Base-by-base conservation (phyloP, 2,329 filamentous ascomycete species). In the Scedosporium dehoogii region DNA sequence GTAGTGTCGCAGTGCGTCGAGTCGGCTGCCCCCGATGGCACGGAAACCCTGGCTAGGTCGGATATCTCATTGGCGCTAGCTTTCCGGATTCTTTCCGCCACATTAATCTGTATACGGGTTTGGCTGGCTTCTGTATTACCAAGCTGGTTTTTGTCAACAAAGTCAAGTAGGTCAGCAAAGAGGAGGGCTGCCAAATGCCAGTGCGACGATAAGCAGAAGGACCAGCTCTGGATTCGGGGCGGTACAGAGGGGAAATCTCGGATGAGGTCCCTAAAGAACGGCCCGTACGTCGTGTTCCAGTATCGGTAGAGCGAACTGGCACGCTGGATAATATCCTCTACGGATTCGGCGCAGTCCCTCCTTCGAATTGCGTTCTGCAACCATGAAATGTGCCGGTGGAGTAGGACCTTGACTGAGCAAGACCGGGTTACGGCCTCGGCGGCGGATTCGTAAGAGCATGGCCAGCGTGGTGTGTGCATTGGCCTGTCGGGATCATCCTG, bases 161-260 rank as follows among this genome's bases (percentile, higher is more conserved):
- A 69, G 57, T 81, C 78, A 12, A 86, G 72, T 4, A 80, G 69
- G 62, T 86, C 83, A 41, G 81, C 80, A 4, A 85, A 71, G 27
- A 85, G 73, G 53, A 86, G 75, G 0, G 77, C 76, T 2, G 78
- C 83, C 3, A 85, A 77, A 65, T 85, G 80, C 79, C 82, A 86
- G 65, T 85, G 84, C 0, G 79, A 80, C 0, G 78, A 73, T 25
- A 86, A 76, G 61, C 82, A 80, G 14, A 84, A 76, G 64, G 84
- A 85, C 83, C 83, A 86, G 53, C 82, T 82, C 67, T 83, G 82
- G 3, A 85, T 77, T 14, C 79, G 79, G 10, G 77, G 68, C 1
- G 82, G 81, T 0, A 85, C 75, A 0, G 70, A 67, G 41, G 79
- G 74, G 63, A 83, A 82, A 63, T 81, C 71, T 2, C 74, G 70